A percentile compares a stretch with the other conserved stretches of the same genome.
These are phyloP conservation scores for Pseudogymnoascus sp. DNA, from an alignment of 2,329 filamentous ascomycete species.

Conservation along the genomic window DNA sequence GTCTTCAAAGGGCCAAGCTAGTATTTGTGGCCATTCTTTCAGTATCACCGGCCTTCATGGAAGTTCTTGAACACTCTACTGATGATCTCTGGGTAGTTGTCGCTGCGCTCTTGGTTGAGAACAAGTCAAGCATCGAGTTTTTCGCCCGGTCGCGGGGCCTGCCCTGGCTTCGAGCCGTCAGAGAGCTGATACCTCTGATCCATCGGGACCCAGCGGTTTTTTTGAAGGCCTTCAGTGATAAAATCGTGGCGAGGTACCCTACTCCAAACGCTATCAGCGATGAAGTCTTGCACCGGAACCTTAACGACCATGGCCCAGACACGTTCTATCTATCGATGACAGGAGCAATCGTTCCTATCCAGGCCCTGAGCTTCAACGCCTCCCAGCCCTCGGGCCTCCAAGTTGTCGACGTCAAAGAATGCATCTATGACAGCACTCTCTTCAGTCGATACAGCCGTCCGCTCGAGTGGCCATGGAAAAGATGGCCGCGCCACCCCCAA, in stretches of 20 bases:
- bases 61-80: not conserved
- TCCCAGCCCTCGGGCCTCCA: not conserved
- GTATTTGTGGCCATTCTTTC: not conserved
- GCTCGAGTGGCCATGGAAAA: not conserved
- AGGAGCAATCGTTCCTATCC: not conserved
- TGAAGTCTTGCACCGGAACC: not conserved
- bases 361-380: not conserved
- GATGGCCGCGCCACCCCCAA: not conserved
- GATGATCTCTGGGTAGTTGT: not conserved
- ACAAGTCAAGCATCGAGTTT: not conserved
- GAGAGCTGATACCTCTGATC: not conserved
- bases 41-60: not conserved
- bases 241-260: not conserved
- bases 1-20: not conserved
- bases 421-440: not conserved
- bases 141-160: not conserved
- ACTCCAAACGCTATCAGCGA: not conserved
- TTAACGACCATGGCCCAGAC: constrained; percentile 1
- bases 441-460: not conserved
- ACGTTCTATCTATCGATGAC: not conserved
- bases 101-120: not conserved
- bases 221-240: not conserved
- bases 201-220: not conserved
- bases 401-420: not conserved
- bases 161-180: not conserved